These are phyloP conservation scores for Solanum neorickii DNA, from an alignment of 257 asterid species.

Conservation along the genomic window DNA sequence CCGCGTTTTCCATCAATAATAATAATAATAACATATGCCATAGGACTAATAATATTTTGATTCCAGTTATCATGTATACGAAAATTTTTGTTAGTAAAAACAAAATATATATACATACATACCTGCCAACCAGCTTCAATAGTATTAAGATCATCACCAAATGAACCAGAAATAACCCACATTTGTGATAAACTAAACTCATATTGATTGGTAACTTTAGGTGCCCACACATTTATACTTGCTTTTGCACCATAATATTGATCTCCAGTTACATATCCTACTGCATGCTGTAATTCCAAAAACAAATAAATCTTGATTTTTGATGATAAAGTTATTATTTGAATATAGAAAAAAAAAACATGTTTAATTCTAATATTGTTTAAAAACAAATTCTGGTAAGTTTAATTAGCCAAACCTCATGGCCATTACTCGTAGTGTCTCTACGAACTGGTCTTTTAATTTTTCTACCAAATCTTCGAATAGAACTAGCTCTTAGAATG, in stretches of 20 bases:
- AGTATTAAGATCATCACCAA: conserved; percentile 89
- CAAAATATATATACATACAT: not conserved
- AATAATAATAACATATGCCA: not conserved
- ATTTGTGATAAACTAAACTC: conserved; percentile 84
- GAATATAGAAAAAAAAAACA: not conserved
- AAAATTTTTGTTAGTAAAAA: too few relatives aligned
- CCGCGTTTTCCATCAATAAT: not conserved
- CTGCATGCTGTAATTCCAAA: conserved; percentile 53
- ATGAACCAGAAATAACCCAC: conserved; percentile 91
- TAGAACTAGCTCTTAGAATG: conserved; percentile 43
- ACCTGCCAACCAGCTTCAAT: conserved; percentile 99
- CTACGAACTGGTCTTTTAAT: conserved; percentile 31
- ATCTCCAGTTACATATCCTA: conserved; percentile 79
- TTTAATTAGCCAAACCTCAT: conserved; percentile 45
- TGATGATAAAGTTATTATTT: not conserved
- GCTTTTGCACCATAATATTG: conserved; percentile 85
- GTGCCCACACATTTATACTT: conserved; percentile 85
- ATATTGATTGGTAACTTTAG: conserved; percentile 46
- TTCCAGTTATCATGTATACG: not conserved
- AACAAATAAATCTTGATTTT: not conserved
- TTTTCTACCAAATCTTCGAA: conserved; percentile 52
- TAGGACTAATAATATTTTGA: not conserved
- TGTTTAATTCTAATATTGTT: not conserved
- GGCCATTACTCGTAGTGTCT: conserved; percentile 66
- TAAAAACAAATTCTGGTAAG: too few relatives aligned